Evolutionary conservation across 1,284 basidiomycete species (phyloP), one percentile per base, ranked within the genome.

Genomic region (Ustilago hordei): DNA sequence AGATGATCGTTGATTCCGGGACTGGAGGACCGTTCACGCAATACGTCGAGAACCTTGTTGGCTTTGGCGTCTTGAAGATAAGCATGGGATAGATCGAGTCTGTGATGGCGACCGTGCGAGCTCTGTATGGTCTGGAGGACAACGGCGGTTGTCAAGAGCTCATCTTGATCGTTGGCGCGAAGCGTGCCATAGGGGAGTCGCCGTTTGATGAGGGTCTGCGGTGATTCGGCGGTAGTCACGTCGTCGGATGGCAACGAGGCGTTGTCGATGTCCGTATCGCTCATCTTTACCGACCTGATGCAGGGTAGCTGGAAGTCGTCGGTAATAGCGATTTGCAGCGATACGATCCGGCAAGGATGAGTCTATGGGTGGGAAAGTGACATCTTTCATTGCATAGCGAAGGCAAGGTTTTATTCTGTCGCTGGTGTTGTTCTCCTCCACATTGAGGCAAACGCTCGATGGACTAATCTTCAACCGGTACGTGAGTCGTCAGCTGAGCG

Each of bases 121-220:
- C 19, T 23, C 8, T 47, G 34, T 32, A 71, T 61, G 1, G 28
- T n/a, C 2, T 48, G 9, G 3, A 54, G 41, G 1, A 53, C 50
- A 15, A 39, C 9, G 0, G 66, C 47, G 9, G 39, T 39, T 7
- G 63, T 52, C 1, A 63, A 53, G 6, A 56, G 39, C 48, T 70
- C 62, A 50, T 74, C 72, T 17, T 23, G 52, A 8, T 55, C 48
- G 39, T 50, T 45, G 2, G 67, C 4, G 9, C 36, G 23, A 11
- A 75, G 60, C 38, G 64, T 75, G 9, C 72, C 72, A 23, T 54
- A 67, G 6, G 72, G 38, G 1, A 45, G 47, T 8, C 28, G 60
- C 9, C 1, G 28, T 19, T 35, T 12, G 19, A 32, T 15, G 12
- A 4, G 31, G 48, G 7, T 28, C 13, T 17, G 38, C 15, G 38